These are phyloP conservation scores for Ceratobasidium sp. DNA, from an alignment of 1,284 basidiomycete species.

Conservation along the genomic window DNA sequence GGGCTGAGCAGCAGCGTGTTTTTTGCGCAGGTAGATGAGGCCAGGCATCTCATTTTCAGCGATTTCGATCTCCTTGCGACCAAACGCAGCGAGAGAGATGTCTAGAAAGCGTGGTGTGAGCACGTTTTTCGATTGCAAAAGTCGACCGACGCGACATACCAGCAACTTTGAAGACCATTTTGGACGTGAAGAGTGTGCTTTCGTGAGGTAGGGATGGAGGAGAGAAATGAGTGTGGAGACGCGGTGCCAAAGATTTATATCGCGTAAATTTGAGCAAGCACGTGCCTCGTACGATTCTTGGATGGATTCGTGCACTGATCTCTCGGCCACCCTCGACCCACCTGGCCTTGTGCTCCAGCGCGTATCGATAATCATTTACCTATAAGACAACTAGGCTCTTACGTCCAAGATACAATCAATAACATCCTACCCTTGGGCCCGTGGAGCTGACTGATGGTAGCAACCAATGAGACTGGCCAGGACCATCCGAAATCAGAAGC, in stretches of 20 bases:
- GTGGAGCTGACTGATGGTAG: background rate
- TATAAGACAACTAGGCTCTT: background rate
- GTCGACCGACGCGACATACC: slow-evolving; percentile 56
- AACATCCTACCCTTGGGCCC: background rate
- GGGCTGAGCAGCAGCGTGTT: slow-evolving; percentile 86
- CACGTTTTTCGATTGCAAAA: background rate
- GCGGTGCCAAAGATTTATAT: slow-evolving; percentile 46
- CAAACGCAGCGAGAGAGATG: slow-evolving; percentile 94
- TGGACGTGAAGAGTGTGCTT: slow-evolving; percentile 46
- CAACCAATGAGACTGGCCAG: slow-evolving; percentile 6
- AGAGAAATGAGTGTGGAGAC: slow-evolving; percentile 47
- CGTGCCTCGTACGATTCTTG: slow-evolving; percentile 39
- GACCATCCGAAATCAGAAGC: background rate
- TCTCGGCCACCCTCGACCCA: slow-evolving; percentile 25
- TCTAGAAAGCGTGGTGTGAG: slow-evolving; percentile 59
- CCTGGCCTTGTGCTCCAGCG: background rate
- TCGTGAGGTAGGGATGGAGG: slow-evolving; percentile 43
- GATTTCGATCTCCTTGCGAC: slow-evolving; percentile 98
- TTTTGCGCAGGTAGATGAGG: slow-evolving; percentile 88
- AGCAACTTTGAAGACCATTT: slow-evolving; percentile 85
- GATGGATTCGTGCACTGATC: slow-evolving; percentile 14
- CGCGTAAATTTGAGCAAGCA: slow-evolving; percentile 51
- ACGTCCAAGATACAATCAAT: slow-evolving; percentile 6
- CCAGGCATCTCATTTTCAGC: slow-evolving; percentile 96
- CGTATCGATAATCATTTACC: slow-evolving; percentile 32